Conservation (phyloP, 208 protist species). For the Wallacemonas collosoma region DNA sequence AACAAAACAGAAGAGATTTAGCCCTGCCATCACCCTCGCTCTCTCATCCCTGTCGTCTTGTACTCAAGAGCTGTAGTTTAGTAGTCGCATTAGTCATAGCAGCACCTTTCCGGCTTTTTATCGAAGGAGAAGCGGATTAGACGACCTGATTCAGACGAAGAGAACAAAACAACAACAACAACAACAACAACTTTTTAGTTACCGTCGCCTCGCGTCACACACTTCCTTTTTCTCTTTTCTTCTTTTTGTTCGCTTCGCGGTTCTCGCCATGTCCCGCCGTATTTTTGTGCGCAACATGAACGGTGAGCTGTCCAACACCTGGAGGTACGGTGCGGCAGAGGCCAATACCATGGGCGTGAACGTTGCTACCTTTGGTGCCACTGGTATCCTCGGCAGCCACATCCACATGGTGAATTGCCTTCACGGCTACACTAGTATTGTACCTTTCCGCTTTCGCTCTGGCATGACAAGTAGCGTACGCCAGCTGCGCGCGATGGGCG, state of each 20-base stretch:
- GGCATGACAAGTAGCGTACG: constrained; percentile 82
- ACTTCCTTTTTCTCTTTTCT: neutral
- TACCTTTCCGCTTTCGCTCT: constrained; percentile 86
- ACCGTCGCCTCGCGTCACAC: neutral
- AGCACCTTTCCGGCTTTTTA: neutral
- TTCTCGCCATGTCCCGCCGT: constrained; percentile 72
- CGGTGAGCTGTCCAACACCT: constrained; percentile 83
- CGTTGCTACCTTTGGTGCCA: constrained; percentile 84
- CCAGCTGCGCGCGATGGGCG: constrained; percentile 66
- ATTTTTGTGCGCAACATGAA: constrained; percentile 89
- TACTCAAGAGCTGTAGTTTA: neutral
- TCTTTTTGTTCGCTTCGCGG: neutral
- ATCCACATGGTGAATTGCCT: constrained; percentile 70
- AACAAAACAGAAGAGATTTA: neutral
- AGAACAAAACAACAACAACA: neutral
- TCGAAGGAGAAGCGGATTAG: no score
- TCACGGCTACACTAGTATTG: constrained; percentile 86
- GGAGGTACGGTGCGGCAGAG: constrained; percentile 76
- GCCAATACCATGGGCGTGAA: constrained; percentile 86
- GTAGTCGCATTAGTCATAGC: neutral
- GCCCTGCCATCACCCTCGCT: neutral
- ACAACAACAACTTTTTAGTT: neutral
- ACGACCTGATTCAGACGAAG: no score
- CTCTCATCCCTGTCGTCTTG: neutral
- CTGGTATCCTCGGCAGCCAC: constrained; percentile 80